Evolutionary conservation across 306 rosid species (phyloP).

Genomic region (Crotalaria pallida): DNA sequence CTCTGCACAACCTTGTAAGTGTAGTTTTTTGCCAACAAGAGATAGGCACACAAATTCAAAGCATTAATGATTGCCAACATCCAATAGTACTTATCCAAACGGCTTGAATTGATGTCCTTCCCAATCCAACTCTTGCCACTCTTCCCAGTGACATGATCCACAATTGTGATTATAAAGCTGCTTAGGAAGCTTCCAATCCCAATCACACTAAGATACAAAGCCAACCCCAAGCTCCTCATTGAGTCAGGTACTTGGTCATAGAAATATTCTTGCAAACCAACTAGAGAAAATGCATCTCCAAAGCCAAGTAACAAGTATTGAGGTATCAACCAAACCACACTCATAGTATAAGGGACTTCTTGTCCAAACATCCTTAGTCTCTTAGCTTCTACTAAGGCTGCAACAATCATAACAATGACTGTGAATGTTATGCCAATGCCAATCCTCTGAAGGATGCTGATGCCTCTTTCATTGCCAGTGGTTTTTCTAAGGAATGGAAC

Average conservation of each 20-base stretch:
- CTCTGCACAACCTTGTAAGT: constrained; percentile 35
- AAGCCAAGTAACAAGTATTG: constrained; percentile 34
- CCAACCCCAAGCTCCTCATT: constrained; percentile 47
- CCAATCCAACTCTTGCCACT: constrained; percentile 39
- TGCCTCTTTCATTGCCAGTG: constrained; percentile 44
- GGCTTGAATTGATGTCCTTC: constrained; percentile 36
- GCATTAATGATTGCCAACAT: constrained; percentile 22
- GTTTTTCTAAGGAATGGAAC: constrained; percentile 34
- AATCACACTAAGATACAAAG: constrained; percentile 45
- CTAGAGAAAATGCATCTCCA: constrained; percentile 34
- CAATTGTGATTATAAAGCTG: constrained; percentile 39
- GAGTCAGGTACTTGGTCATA: constrained; percentile 50
- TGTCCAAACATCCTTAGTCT: constrained; percentile 20
- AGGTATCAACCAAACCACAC: constrained; percentile 45
- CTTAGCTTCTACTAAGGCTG: constrained; percentile 38
- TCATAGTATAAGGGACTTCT: not conserved
- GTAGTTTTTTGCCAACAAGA: constrained; percentile 29
- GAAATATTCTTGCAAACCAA: constrained; percentile 48
- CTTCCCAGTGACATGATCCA: constrained; percentile 33
- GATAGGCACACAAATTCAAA: constrained; percentile 27
- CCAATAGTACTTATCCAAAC: constrained; percentile 47
- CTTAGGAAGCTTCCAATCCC: constrained; percentile 43
- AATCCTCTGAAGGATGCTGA: constrained; percentile 39
- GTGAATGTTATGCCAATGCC: constrained; percentile 32
- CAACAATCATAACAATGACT: constrained; percentile 22